Evolutionary conservation across 257 asterid genomes (phyloP), one percentile per base, ranked within the genome.

Genomic region (Fraxinus quadrangulata): DNA sequence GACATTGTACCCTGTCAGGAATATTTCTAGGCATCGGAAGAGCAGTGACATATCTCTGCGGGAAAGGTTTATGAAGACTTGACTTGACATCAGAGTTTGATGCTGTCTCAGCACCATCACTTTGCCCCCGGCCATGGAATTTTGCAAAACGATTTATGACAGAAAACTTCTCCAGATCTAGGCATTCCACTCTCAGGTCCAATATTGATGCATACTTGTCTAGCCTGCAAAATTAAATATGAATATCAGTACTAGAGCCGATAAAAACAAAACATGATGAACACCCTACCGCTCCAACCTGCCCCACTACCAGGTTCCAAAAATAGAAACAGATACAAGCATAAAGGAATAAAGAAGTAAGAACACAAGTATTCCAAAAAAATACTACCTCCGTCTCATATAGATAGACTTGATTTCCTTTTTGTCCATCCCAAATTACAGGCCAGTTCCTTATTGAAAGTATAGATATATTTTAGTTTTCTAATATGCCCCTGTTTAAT

Each of bases 161-260:
- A 13, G 94, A 86, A 71, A 89, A 91, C 86, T 91, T 94, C 87
- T 94, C 97, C 73, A 89, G 79, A 81, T 94, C 99, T 88, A 90
- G 99, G 71, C 86, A 84, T 81, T 94, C 97, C 77, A 92, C 86
- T 77, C 85, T 87, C 83, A 88, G 83, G 75, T 92, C 97, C 86
- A 88, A 80, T 65, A 91, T 71, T 24, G 99, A 91, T 74, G 92
- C 88, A 83, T 91, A 85, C 86, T 86, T 88, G 81, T 92, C 95
- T 88, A 92, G 78, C 77, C 99, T 94, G 89, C 85, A 83, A 75
- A 36, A 77, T 28, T 31, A 11, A 72, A 75, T 72, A 21, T 24
- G 34, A 68, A 70, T 42, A 56, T 72, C 19, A 45, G 75, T 26
- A 11, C 47, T 68, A 34, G 49, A 72, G 36, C n/a, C 70, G 63